phyloP scores from a whole-genome alignment of 1,139 yeast species.

The Candida sanyaensis region DNA sequence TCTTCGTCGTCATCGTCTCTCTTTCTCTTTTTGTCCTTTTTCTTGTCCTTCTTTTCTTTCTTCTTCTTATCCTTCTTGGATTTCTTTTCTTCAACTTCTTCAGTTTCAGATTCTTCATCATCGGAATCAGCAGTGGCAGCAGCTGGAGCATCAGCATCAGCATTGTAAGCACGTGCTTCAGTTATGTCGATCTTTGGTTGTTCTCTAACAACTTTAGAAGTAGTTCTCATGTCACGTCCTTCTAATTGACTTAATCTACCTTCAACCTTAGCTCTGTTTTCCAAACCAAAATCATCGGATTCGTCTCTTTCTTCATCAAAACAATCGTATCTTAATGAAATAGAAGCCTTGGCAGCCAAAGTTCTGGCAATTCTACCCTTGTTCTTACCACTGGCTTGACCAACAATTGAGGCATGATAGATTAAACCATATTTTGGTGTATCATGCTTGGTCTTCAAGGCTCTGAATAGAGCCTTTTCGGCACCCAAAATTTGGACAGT shows the following conservation, averaged over 20 bases:
- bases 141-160: slow-evolving; percentile 77
- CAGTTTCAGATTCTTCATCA: slow-evolving; percentile 48
- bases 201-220: slow-evolving; percentile 73
- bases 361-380: slow-evolving; percentile 99
- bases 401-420: slow-evolving; percentile 96
- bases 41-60: slow-evolving; percentile 38
- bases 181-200: slow-evolving; percentile 81
- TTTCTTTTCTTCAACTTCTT: slow-evolving; percentile 35
- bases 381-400: slow-evolving; percentile 96
- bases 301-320: slow-evolving; percentile 96
- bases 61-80: slow-evolving; percentile 24
- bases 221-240: slow-evolving; percentile 89
- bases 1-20: slow-evolving; percentile 29
- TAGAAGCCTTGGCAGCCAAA: slow-evolving; percentile 97
- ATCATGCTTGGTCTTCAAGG: slow-evolving; percentile 96
- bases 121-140: slow-evolving; percentile 46
- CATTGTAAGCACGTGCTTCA: slow-evolving; percentile 87
- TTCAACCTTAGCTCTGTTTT: slow-evolving; percentile 92
- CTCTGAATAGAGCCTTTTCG: slow-evolving; percentile 98
- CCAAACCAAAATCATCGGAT: slow-evolving; percentile 89
- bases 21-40: slow-evolving; percentile 50
- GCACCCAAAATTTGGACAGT: slow-evolving; percentile 99
- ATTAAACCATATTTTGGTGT: slow-evolving; percentile 98
- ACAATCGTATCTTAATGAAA: slow-evolving; percentile 94
- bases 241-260: slow-evolving; percentile 92